Evolutionary conservation across 768 basidiomycete species (phyloP).

Genomic region (Nidularia pulvinata): DNA sequence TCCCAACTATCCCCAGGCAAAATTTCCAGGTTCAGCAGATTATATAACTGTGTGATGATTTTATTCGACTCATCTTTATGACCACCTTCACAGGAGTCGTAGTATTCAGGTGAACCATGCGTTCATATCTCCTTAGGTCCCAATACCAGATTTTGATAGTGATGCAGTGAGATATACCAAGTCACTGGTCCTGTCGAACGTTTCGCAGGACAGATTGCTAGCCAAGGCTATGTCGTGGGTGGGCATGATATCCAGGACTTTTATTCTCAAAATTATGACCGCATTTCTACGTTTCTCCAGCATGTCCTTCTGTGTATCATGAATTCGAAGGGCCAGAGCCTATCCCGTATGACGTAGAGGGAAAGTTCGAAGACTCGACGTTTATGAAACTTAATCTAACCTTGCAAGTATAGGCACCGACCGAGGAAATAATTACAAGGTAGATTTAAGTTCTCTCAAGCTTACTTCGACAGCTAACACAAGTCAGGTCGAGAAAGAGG

Average conservation of each 20-base stretch:
- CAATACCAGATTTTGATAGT: neutral
- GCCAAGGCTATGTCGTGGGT: constrained; percentile 86
- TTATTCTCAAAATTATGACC: neutral
- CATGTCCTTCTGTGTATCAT: constrained; percentile 86
- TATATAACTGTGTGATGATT: neutral
- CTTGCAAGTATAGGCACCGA: constrained; percentile 26
- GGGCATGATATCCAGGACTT: constrained; percentile 17
- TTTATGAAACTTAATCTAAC: too few species aligned
- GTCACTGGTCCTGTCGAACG: constrained; percentile 98
- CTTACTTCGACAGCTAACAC: neutral
- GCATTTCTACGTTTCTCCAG: constrained; percentile 28
- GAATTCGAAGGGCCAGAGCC: constrained; percentile 91
- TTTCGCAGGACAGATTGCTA: constrained; percentile 86
- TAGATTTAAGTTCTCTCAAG: constrained; percentile 11
- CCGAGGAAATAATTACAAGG: constrained; percentile 93
- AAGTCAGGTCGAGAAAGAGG: constrained; percentile 81
- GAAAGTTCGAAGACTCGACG: too few species aligned
- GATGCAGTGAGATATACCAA: constrained; percentile 86
- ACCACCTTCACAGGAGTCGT: constrained; percentile 59
- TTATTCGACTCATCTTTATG: neutral
- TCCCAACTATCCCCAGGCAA: constrained; percentile 85
- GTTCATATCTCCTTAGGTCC: neutral
- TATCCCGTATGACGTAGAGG: constrained; percentile 87
- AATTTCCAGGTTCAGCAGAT: constrained; percentile 72
- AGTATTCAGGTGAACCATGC: constrained; percentile 65